These are phyloP conservation scores for Pythium chondricola DNA, from an alignment of 352 stramenopile genomes.

Conservation along the genomic window DNA sequence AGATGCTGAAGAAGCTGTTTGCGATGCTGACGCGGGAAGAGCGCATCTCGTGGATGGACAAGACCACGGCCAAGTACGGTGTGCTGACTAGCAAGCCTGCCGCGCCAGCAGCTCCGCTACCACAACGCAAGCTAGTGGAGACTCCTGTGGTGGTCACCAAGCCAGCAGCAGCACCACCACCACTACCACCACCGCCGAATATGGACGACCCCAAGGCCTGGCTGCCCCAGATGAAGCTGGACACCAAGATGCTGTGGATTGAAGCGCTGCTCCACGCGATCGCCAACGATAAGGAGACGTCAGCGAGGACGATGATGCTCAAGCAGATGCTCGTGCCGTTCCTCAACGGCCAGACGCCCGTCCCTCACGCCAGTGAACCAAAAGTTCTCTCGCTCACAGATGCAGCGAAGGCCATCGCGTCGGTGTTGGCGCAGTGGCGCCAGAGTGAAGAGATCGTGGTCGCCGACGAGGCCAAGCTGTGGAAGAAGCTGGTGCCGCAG, in stretches of 20 bases:
- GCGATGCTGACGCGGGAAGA: conserved; percentile 49
- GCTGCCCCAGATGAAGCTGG: conserved; percentile 32
- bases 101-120: conserved; percentile 17
- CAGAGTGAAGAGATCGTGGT: conserved; percentile 5
- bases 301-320: conserved; percentile 35
- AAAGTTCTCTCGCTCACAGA: conserved; percentile 1
- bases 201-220: conserved; percentile 27
- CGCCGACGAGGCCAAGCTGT: conserved; percentile 8
- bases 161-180: no score
- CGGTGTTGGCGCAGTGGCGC: conserved; percentile 20
- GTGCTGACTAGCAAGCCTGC: conserved; percentile 1
- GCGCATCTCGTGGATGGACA: conserved; percentile 40
- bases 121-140: conserved; percentile 30
- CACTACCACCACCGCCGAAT: conserved; percentile 11
- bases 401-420: conserved; percentile 11
- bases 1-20: conserved; percentile 52
- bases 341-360: conserved; percentile 29
- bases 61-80: conserved; percentile 36
- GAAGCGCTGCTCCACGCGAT: conserved; percentile 39
- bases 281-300: conserved; percentile 34
- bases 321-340: conserved; percentile 45
- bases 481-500: conserved; percentile 24
- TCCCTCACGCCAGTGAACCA: conserved; percentile 9
- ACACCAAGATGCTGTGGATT: conserved; percentile 63
- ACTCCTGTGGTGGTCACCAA: conserved; percentile 14